A percentile compares a stretch with the other conserved stretches of the same genome.
Evolutionary conservation across 1,284 basidiomycete genomes (phyloP).

Genomic region (Leccinum pachyderme): DNA sequence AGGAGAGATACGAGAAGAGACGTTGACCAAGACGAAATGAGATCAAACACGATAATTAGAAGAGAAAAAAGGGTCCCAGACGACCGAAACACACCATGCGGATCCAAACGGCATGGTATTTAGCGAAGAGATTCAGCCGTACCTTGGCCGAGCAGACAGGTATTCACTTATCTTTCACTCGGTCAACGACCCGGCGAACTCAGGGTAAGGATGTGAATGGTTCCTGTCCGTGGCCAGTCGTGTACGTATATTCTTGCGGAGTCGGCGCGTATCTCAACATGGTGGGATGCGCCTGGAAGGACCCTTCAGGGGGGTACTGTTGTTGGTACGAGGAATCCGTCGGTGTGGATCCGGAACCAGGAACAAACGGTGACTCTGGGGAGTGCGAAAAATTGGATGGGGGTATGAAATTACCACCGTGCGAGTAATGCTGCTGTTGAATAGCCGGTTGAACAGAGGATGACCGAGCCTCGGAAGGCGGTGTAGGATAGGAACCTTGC

Average conservation of each 20-base stretch:
- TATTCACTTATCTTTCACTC: conserved; percentile 1
- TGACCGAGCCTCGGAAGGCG: conserved; percentile 17
- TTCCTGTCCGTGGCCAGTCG: conserved; percentile 27
- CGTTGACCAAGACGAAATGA: conserved; percentile 17
- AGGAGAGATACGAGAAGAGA: conserved; percentile 2
- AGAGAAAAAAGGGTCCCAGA: neutral
- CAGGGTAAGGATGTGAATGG: conserved; percentile 21
- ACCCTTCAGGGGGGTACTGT: conserved; percentile 22
- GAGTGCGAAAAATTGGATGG: conserved; percentile 15
- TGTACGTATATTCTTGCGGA: conserved; percentile 23
- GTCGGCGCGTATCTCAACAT: conserved; percentile 21
- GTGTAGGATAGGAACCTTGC: conserved; percentile 15
- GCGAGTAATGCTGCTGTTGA: conserved; percentile 21
- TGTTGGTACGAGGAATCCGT: conserved; percentile 15
- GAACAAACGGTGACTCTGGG: conserved; percentile 19
- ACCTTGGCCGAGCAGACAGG: neutral
- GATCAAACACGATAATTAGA: conserved; percentile 3
- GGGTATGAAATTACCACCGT: conserved; percentile 15
- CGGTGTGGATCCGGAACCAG: conserved; percentile 12
- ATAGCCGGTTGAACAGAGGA: conserved; percentile 18
- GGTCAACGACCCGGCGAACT: conserved; percentile 1
- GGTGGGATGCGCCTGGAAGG: conserved; percentile 18
- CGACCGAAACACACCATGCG: conserved; percentile 7
- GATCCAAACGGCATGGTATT: conserved; percentile 12
- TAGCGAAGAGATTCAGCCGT: neutral